These are phyloP conservation scores for Grosmannia penicillata DNA, from an alignment of 2,329 filamentous ascomycete species.

Conservation along the genomic window DNA sequence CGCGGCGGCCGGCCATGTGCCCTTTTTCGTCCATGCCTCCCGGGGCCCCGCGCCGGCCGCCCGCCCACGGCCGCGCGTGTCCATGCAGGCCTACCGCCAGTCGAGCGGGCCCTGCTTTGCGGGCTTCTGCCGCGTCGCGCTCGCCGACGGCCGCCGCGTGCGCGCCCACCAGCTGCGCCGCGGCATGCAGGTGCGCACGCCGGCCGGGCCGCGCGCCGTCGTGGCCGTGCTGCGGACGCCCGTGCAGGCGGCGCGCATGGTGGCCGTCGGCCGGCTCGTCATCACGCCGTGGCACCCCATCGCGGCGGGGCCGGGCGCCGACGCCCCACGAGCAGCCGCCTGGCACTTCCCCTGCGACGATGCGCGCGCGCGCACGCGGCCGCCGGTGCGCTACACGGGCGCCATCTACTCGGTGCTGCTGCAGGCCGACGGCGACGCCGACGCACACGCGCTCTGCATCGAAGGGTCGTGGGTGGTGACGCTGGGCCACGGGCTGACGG, in stretches of 20 bases:
- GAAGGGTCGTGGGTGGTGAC: slow-evolving; percentile 38
- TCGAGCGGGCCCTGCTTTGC: slow-evolving; percentile 35
- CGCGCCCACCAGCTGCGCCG: slow-evolving; percentile 27
- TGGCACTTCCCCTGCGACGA: slow-evolving; percentile 19
- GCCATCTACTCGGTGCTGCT: slow-evolving; percentile 42
- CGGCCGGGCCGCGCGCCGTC: slow-evolving; percentile 31
- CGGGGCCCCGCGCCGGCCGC: too few relatives aligned
- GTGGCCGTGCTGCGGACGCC: slow-evolving; percentile 34
- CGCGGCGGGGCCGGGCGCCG: too few relatives aligned
- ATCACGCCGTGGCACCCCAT: slow-evolving; percentile 49
- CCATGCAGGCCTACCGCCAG: slow-evolving; percentile 30
- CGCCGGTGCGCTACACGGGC: slow-evolving; percentile 28
- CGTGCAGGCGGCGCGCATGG: slow-evolving; percentile 25
- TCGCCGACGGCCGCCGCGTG: slow-evolving; percentile 22
- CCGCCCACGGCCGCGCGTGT: slow-evolving; percentile 12
- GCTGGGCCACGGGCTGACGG: slow-evolving; percentile 38
- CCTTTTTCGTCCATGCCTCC: neutral
- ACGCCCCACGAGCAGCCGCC: too few relatives aligned
- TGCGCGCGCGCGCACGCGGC: slow-evolving; percentile 8
- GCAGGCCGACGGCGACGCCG: slow-evolving; percentile 24
- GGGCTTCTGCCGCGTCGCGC: slow-evolving; percentile 28
- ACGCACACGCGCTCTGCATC: slow-evolving; percentile 35
- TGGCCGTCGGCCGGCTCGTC: slow-evolving; percentile 28
- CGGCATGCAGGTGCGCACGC: slow-evolving; percentile 35
- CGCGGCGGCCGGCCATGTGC: too few relatives aligned